Conservation (phyloP, 805 yeast genomes). For the Nakazawaea holstii region DNA sequence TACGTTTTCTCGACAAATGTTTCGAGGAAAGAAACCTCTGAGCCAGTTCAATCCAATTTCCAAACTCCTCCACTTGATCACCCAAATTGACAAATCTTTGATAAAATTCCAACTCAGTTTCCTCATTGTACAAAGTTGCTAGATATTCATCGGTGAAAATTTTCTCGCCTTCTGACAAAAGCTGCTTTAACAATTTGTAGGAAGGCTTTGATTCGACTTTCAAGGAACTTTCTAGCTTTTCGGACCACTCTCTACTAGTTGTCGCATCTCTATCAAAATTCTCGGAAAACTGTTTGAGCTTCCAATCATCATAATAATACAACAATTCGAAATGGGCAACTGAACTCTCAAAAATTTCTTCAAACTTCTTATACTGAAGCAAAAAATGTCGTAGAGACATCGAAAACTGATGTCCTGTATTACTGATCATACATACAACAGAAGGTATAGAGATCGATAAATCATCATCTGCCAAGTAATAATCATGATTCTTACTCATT, state of each 20-base stretch:
- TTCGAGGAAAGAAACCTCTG: conserved; percentile 45
- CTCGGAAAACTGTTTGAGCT: conserved; percentile 32
- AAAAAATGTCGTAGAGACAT: conserved; percentile 28
- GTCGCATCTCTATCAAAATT: conserved; percentile 35
- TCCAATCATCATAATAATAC: conserved; percentile 46
- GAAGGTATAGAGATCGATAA: conserved; percentile 50
- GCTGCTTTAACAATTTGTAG: conserved; percentile 35
- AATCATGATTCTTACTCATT: conserved; percentile 21
- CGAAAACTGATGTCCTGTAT: conserved; percentile 25
- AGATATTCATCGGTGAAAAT: conserved; percentile 23
- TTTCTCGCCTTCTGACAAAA: conserved; percentile 53
- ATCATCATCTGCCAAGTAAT: conserved; percentile 49
- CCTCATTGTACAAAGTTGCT: conserved; percentile 3
- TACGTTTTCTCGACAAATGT: conserved; percentile 42
- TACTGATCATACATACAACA: conserved; percentile 30
- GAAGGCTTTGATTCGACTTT: conserved; percentile 37
- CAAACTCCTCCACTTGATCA: conserved; percentile 37
- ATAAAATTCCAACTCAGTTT: conserved; percentile 9
- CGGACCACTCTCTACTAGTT: conserved; percentile 48
- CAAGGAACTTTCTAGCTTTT: conserved; percentile 36
- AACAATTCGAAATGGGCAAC: conserved; percentile 38
- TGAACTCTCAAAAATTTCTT: conserved; percentile 11
- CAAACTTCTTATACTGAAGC: conserved; percentile 13
- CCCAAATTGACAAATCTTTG: conserved; percentile 28
- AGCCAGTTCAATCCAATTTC: conserved; percentile 50